Evolutionary conservation across 1,284 basidiomycete genomes (phyloP), one percentile per base, ranked within the genome.

Genomic region (Crepidotus sp.): DNA sequence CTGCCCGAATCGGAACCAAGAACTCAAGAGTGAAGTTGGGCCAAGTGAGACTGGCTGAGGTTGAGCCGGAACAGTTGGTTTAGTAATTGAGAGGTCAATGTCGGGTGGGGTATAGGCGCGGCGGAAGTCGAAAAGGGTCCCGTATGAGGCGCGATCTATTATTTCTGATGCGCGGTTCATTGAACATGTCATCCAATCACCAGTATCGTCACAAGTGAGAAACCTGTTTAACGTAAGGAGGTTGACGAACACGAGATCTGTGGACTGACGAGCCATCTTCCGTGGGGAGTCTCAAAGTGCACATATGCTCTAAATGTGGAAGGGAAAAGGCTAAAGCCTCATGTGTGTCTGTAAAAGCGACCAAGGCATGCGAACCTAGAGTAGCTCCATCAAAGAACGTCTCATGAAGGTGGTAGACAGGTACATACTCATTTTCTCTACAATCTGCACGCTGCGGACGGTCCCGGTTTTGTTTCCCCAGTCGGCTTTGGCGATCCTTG

Each of bases 301-400:
- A 69, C 22, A 83, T 55, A 31, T 65, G 61, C 53, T 83, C 78
- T 19, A 85, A 66, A 53, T 70, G 66, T 2, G 87, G 87, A 7
- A 89, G 64, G 0, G 83, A 78, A 63, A 87, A 89, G 9, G 80
- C 67, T 5, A 80, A 60, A 0, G 67, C 75, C 18, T 74, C 69
- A 6, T 70, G 63, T 54, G 57, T 63, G 40, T 75, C 75, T 0
- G 80, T 83, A 50, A 83, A 72, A 11, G 74, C 76, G 11, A 83
- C 75, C 14, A 90, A 60, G 0, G 76, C 78, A 51, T 69, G 67
- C 4, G 73, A 76, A 35, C 74, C 79, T 83, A n/a, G 36, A 37
- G n/a, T 13, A 37, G 15, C 6, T 49, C 40, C 29, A 19, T 26
- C 25, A 26, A 11, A 5, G 14, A 19, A 27, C 42, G 14, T 32